Conservation (phyloP, 495 filamentous ascomycete genomes). For the Neurospora sp. region DNA sequence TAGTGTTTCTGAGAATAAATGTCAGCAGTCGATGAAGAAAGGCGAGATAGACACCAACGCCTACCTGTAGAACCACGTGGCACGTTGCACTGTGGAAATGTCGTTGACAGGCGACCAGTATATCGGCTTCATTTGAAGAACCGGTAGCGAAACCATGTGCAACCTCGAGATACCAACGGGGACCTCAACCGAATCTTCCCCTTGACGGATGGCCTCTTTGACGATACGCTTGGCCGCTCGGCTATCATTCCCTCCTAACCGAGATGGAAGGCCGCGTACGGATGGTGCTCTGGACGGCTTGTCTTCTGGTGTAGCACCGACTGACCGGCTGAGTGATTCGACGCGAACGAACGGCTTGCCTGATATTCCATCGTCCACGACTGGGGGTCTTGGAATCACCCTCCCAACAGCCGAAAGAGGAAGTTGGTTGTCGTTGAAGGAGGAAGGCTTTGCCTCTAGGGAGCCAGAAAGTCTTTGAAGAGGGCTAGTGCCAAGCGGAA, state of each 20-base stretch:
- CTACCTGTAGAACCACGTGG: slow-evolving; percentile 82
- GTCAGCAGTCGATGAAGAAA: background rate
- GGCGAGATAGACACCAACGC: background rate
- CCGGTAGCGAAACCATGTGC: slow-evolving; percentile 47
- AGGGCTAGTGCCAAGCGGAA: slow-evolving; percentile 10
- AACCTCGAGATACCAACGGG: slow-evolving; percentile 71
- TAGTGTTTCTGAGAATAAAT: slow-evolving; percentile 53
- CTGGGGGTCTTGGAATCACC: slow-evolving; percentile 19
- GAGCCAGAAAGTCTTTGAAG: background rate
- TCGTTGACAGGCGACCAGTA: slow-evolving; percentile 98
- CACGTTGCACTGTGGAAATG: slow-evolving; percentile 68
- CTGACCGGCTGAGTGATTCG: slow-evolving; percentile 11
- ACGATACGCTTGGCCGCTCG: background rate
- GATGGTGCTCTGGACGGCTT: background rate
- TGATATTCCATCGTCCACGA: slow-evolving; percentile 34
- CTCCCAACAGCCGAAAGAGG: background rate
- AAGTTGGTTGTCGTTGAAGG: background rate
- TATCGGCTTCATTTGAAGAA: slow-evolving; percentile 81
- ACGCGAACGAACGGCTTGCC: slow-evolving; percentile 38
- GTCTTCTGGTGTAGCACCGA: slow-evolving; percentile 13
- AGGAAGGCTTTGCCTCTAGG: background rate
- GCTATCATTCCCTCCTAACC: background rate
- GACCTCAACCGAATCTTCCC: slow-evolving; percentile 37
- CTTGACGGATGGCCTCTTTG: background rate
- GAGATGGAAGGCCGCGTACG: background rate